phyloP scores from a whole-genome alignment of 768 basidiomycete genomes.

The Rhizopogon roseolus region DNA sequence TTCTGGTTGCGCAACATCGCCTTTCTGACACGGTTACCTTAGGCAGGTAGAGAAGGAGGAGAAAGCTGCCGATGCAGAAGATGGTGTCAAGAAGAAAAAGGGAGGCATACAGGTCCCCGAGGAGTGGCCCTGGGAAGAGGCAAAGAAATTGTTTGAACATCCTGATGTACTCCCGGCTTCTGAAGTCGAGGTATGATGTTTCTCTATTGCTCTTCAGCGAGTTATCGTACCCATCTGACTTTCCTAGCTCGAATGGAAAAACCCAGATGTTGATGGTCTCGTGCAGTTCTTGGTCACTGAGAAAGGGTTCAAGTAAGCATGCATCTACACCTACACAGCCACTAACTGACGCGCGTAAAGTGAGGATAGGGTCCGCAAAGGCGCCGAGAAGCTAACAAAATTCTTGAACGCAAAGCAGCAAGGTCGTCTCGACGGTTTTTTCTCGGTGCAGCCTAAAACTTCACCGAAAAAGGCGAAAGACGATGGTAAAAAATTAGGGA shows the following conservation, averaged over 20 bases:
- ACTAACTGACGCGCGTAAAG: constrained; percentile 36
- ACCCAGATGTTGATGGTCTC: constrained; percentile 88
- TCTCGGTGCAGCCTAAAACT: constrained; percentile 62
- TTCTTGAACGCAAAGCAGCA: constrained; percentile 89
- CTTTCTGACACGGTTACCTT: background rate
- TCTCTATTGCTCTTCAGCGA: background rate
- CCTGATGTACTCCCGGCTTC: constrained; percentile 88
- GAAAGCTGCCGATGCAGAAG: constrained; percentile 36
- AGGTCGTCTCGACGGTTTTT: constrained; percentile 94
- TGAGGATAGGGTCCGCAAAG: constrained; percentile 94
- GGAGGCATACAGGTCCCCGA: constrained; percentile 82
- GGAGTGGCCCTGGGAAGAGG: constrained; percentile 96
- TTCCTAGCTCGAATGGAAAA: constrained; percentile 85
- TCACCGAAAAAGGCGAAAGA: constrained; percentile 42
- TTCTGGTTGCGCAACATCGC: background rate
- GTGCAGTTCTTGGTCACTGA: constrained; percentile 90
- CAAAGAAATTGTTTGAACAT: constrained; percentile 83
- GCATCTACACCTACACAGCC: background rate
- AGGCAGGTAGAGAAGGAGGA: constrained; percentile 37
- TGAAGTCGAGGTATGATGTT: constrained; percentile 74
- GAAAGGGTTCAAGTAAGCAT: constrained; percentile 92
- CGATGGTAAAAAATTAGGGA: constrained; percentile 31
- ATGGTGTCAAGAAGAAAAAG: constrained; percentile 47
- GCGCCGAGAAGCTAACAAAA: constrained; percentile 89
- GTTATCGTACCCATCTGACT: background rate